Conservation (phyloP, 768 basidiomycete species). For the Leccinum variicolor region DNA sequence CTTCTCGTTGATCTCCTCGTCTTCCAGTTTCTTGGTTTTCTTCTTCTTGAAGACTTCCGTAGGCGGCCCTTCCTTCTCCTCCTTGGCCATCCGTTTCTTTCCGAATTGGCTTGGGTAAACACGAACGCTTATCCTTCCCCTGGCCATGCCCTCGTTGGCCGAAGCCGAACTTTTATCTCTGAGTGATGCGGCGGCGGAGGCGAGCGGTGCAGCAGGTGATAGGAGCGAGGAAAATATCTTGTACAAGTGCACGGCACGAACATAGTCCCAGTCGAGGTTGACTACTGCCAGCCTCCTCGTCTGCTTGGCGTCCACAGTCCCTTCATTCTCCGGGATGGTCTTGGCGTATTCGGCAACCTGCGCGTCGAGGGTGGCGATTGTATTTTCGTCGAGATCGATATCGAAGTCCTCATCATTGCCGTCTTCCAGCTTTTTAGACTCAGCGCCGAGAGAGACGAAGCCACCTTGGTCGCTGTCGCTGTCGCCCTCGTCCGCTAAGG, state of each 20-base stretch:
- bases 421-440: constrained; percentile 21
- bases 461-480: constrained; percentile 47
- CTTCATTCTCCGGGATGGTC: constrained; percentile 43
- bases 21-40: constrained; percentile 31
- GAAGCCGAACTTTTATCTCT: constrained; percentile 11
- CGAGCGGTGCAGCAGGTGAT: constrained; percentile 50
- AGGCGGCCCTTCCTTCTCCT: constrained; percentile 91
- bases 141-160: constrained; percentile 32
- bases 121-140: constrained; percentile 73
- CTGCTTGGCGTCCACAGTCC: constrained; percentile 36
- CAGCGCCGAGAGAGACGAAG: constrained; percentile 49
- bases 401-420: constrained; percentile 43
- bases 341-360: constrained; percentile 63
- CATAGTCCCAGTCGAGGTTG: constrained; percentile 98
- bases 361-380: constrained; percentile 67
- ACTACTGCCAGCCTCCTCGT: constrained; percentile 84
- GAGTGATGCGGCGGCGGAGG: constrained; percentile 27
- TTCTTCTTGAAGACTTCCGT: constrained; percentile 72
- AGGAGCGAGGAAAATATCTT: constrained; percentile 90
- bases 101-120: constrained; percentile 96
- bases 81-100: constrained; percentile 76
- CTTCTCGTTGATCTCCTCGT: constrained; percentile 60
- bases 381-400: constrained; percentile 79
- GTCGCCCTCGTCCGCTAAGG: constrained; percentile 38
- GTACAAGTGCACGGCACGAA: constrained; percentile 85